Evolutionary conservation across 768 basidiomycete species (phyloP).

Genomic region (Kwoniella bestiolae): DNA sequence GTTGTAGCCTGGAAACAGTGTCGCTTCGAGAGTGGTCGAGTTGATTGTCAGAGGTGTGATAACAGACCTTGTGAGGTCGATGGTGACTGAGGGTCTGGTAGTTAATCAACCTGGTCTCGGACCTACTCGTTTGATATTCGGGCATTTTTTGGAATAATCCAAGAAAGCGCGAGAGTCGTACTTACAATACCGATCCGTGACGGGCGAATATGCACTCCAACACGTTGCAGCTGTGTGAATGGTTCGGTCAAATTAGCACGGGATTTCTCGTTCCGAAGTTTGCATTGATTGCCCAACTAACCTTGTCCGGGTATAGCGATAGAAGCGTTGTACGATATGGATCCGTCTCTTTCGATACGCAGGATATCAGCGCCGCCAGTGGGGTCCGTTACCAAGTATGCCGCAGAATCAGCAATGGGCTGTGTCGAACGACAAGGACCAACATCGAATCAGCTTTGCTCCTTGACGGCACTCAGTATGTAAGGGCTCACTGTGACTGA

Average conservation of each 20-base stretch:
- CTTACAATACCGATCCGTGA: background rate
- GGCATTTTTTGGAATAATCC: background rate
- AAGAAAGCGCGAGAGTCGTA: too few relatives aligned
- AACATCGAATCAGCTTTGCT: too few relatives aligned
- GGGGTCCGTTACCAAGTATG: constrained; percentile 1
- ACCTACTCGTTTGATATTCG: too few relatives aligned
- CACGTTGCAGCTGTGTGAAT: background rate
- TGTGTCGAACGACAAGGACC: too few relatives aligned
- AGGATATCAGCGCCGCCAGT: background rate
- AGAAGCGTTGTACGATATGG: background rate
- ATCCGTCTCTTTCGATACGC: background rate
- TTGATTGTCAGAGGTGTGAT: background rate
- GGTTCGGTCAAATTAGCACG: too few relatives aligned
- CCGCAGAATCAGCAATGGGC: background rate
- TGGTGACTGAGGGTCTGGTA: background rate
- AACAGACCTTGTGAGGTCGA: background rate
- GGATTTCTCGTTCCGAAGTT: too few relatives aligned
- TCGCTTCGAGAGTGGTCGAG: background rate
- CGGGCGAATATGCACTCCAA: background rate
- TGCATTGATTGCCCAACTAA: too few relatives aligned
- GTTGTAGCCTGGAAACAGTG: background rate
- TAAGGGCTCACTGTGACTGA: background rate
- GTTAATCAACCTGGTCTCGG: background rate
- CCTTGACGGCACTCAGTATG: background rate
- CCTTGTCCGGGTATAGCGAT: background rate